A percentile compares a stretch with the other conserved stretches of the same genome.
Evolutionary conservation across 202 grass and related monocot species (phyloP).

Genomic region (Cymbopogon flexuosus): DNA sequence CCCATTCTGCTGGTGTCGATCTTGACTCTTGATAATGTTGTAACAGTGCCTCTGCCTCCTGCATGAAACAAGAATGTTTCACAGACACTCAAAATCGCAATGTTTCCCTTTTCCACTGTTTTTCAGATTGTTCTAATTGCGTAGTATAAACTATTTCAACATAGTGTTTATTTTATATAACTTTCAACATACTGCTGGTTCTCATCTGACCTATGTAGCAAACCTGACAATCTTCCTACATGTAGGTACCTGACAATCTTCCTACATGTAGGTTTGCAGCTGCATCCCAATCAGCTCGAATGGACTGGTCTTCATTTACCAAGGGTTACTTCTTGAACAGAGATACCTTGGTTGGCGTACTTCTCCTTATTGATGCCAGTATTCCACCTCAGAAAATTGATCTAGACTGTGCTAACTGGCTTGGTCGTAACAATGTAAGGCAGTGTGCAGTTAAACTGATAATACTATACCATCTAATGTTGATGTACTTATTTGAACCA

Average conservation of each 20-base stretch:
- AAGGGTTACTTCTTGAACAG: constrained; percentile 96
- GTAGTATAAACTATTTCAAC: background rate
- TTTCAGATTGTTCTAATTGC: background rate
- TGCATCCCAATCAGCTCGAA: constrained; percentile 64
- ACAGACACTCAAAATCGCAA: background rate
- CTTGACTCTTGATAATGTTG: background rate
- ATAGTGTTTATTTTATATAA: background rate
- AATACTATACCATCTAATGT: background rate
- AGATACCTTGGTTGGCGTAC: constrained; percentile 63
- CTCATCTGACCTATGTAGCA: background rate
- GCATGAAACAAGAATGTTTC: background rate
- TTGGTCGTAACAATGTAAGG: constrained; percentile 89
- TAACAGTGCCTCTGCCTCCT: background rate
- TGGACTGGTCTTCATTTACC: constrained; percentile 92
- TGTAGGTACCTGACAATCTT: constrained; percentile 45
- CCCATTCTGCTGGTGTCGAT: too few species aligned
- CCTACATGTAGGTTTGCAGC: constrained; percentile 62
- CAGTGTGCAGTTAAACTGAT: background rate
- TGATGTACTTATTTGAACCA: background rate
- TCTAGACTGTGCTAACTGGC: constrained; percentile 96
- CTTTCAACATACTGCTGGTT: background rate
- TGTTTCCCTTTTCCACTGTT: background rate
- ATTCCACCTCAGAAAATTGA: constrained; percentile 82
- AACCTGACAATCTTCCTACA: background rate
- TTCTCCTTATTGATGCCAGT: constrained; percentile 87